Evolutionary conservation across 352 stramenopile species (phyloP), one percentile per base, ranked within the genome.

Genomic region (Globisporangium radiosum): DNA sequence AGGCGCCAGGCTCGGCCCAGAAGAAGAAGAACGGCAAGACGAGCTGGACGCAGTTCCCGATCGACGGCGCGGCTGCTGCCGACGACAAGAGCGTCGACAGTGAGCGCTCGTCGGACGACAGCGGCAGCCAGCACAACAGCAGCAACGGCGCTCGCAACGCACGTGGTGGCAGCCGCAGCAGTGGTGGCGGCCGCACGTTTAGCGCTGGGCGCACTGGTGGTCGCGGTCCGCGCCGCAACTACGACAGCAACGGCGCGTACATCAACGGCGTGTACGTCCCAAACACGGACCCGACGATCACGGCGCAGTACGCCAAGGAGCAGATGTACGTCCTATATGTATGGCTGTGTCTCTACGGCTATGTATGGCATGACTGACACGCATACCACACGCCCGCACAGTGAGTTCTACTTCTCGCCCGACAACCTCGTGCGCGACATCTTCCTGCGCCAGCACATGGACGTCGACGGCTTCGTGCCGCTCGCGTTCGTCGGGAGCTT

Each of bases 401-500:
- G 82, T 74, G 85, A 94, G 64, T 94, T 94, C 68, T 92, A 92
- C 68, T 92, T 94, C 47, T 85, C 80, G 39, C 78, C 81, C 25
- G 81, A 87, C 61, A 94, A 94, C 56, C 70, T 94, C 51, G 81
- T 92, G 60, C 81, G 79, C 19, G 85, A 94, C 62, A 92, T 90
- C 53, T 92, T 94, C 58, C 52, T 92, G 56, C 82, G 84, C 60
- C 81, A 89, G 62, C 78, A 92, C 73, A 93, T 95, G 81, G 87
- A 94, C 61, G 73, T 91, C 11, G 83, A 95, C 47, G 88, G 87
- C 58, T 96, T 82, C 67, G 87, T 96, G 55, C 88, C 88, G 14
- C 66, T 96, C 39, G 86, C 88, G 38, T 95, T 96, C 55, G 85
- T 96, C 10, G 88, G 84, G 55, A 94, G 85, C 63, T 96, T 96